A percentile compares a stretch with the other conserved stretches of the same genome.
phyloP scores from a whole-genome alignment of 1,284 basidiomycete species.

The Cryptococcus neoformans region DNA sequence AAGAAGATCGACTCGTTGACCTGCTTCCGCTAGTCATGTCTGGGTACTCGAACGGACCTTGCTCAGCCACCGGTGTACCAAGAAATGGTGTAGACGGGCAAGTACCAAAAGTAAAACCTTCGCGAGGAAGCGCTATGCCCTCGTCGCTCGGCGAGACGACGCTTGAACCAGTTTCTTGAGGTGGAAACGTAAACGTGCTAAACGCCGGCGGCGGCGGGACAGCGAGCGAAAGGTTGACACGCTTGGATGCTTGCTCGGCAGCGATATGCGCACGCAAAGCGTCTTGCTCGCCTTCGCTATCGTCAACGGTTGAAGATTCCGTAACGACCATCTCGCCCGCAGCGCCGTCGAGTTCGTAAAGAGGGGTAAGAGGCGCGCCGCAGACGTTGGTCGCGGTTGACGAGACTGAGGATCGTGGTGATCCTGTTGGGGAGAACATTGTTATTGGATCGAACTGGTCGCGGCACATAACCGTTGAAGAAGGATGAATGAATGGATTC shows the following conservation, averaged over 20 bases:
- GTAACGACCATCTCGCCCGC: constrained; percentile 7
- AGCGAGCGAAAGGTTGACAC: background rate
- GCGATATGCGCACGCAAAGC: background rate
- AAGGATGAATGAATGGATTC: too few species aligned
- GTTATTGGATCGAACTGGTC: background rate
- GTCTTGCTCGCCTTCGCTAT: background rate
- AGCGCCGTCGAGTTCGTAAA: constrained; percentile 12
- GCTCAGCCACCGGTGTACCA: constrained; percentile 30
- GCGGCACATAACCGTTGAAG: too few species aligned
- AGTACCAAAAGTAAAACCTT: constrained; percentile 19
- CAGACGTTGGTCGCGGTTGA: constrained; percentile 3
- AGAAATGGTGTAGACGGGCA: constrained; percentile 14
- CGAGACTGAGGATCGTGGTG: constrained; percentile 13
- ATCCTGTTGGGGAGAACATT: constrained; percentile 3
- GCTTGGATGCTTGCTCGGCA: background rate
- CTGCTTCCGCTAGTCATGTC: background rate
- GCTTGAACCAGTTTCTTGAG: background rate
- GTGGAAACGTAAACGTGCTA: background rate
- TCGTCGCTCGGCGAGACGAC: background rate
- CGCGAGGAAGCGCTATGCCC: constrained; percentile 7
- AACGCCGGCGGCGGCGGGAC: background rate
- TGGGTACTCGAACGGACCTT: constrained; percentile 38
- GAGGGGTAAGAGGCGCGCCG: constrained; percentile 11
- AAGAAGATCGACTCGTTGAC: background rate
- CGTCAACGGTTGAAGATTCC: background rate